These are phyloP conservation scores for Penicillium subrubescens DNA, from an alignment of 495 filamentous ascomycete genomes.

Conservation along the genomic window DNA sequence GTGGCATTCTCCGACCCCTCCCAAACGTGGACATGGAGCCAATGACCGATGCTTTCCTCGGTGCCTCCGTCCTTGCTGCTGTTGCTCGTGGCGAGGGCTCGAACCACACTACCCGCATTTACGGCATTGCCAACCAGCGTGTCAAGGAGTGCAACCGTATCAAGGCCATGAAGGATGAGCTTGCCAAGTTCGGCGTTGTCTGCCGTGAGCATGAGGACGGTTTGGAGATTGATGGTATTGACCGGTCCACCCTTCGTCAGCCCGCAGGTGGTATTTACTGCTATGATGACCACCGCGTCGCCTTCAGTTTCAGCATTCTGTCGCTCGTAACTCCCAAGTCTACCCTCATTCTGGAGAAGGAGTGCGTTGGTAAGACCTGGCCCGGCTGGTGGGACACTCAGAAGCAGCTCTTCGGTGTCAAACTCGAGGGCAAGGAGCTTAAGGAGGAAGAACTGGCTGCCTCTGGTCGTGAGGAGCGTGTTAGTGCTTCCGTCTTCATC, in stretches of 20 bases:
- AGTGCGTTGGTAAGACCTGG: slow-evolving; percentile 99
- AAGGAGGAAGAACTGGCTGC: slow-evolving; percentile 39
- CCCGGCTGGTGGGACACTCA: slow-evolving; percentile 97
- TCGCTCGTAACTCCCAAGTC: slow-evolving; percentile 72
- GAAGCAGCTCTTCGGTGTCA: slow-evolving; percentile 70
- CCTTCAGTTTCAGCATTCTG: slow-evolving; percentile 97
- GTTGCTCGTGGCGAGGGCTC: slow-evolving; percentile 66
- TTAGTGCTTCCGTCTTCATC: slow-evolving; percentile 74
- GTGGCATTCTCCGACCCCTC: slow-evolving; percentile 68
- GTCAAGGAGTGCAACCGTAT: slow-evolving; percentile 99
- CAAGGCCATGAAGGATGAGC: slow-evolving; percentile 90
- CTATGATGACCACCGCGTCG: slow-evolving; percentile 97
- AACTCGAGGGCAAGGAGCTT: slow-evolving; percentile 71
- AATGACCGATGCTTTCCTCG: slow-evolving; percentile 99
- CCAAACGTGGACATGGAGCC: slow-evolving; percentile 94
- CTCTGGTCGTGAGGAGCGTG: slow-evolving; percentile 36
- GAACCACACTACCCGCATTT: slow-evolving; percentile 74
- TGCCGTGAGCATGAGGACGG: slow-evolving; percentile 91
- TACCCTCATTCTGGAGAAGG: slow-evolving; percentile 80
- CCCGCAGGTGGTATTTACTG: slow-evolving; percentile 77
- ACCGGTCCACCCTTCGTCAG: slow-evolving; percentile 58
- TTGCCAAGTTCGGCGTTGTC: slow-evolving; percentile 91
- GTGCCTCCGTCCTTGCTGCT: slow-evolving; percentile 89
- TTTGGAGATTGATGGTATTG: slow-evolving; percentile 77
- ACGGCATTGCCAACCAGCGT: slow-evolving; percentile 96